Base-by-base conservation (phyloP, 768 basidiomycete species). In the Jaapia argillacea region DNA sequence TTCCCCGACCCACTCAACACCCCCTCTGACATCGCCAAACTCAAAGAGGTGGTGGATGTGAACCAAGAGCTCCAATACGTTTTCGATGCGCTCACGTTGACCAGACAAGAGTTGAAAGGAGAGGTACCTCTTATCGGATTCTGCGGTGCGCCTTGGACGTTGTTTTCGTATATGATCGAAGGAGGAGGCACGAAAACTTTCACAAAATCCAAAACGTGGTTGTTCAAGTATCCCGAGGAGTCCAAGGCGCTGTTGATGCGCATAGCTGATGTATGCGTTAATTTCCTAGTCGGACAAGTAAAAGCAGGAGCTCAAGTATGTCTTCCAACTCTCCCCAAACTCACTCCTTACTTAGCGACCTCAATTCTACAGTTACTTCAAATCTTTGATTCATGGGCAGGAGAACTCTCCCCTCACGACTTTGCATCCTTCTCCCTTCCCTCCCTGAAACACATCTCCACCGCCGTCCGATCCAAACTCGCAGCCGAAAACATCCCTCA, bases 121-220 rank as follows among this genome's bases (percentile, higher is more conserved):
- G 76, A 87, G 58, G 92, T 98, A 12, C 94, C 96, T 10, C 70
- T 99, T 45, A 96, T 99, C 53, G 96, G 96, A 7, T 99, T 99
- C 65, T 89, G 81, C 57, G 96, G 94, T 31, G 92, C 91, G 0
- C 96, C 96, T 1, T 98, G 96, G 96, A 99, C 96, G 3, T 75
- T 98, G 42, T 92, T 99, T 66, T 79, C 83, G 18, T 99, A 98
- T 61, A 99, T 99, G 96, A 75, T 96, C 54, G 96, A 98, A 61
- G 96, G 96, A 5, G 94, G 93, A 4, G 85, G 85, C 6, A 87
- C 78, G 61, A 92, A 91, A 64, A 87, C 86, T 12, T 77, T 88
- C 52, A 83, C 87, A 48, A 92, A 93, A 62, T 77, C 79, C 26
- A 99, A 99, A 66, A 79, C 84, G 0, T 99, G 96, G 94, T 59